Percentiles rank a stretch among this genome's conserved stretches.
Evolutionary conservation across 768 basidiomycete genomes (phyloP).

Genomic region (Termitomyces sp.): DNA sequence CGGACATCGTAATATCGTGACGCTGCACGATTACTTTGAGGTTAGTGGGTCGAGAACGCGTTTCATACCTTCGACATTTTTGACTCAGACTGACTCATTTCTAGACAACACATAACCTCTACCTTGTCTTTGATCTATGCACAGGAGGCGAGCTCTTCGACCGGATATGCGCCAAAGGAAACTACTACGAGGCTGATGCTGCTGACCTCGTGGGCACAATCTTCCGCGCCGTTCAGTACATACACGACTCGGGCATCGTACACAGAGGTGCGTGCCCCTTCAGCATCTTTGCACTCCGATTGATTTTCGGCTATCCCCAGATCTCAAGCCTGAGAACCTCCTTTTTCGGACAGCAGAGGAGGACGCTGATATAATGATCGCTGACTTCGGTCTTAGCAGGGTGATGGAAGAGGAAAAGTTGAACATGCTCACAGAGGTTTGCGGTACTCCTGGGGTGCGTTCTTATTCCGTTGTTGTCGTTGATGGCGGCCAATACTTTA

Average conservation of each 20-base stretch:
- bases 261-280: slow-evolving; percentile 61
- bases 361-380: slow-evolving; percentile 94
- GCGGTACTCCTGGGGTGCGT: slow-evolving; percentile 85
- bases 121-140: slow-evolving; percentile 95
- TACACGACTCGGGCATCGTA: slow-evolving; percentile 90
- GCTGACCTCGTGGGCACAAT: slow-evolving; percentile 86
- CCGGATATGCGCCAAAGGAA: slow-evolving; percentile 95
- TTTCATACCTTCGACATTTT: background rate
- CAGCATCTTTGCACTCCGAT: background rate
- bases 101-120: slow-evolving; percentile 88
- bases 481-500: background rate
- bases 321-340: slow-evolving; percentile 97
- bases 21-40: slow-evolving; percentile 95
- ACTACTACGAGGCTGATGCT: slow-evolving; percentile 95
- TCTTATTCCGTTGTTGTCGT: background rate
- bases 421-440: slow-evolving; percentile 88
- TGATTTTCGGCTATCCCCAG: slow-evolving; percentile 31
- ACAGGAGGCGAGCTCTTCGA: slow-evolving; percentile 99
- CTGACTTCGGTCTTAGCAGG: slow-evolving; percentile 92
- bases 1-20: slow-evolving; percentile 88
- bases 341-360: slow-evolving; percentile 88
- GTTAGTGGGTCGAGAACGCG: slow-evolving; percentile 32
- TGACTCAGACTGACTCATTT: slow-evolving; percentile 1
- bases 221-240: slow-evolving; percentile 83
- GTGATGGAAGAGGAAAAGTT: slow-evolving; percentile 91